Evolutionary conservation across 306 rosid genomes (phyloP), one percentile per base, ranked within the genome.

Genomic region (Alnus glutinosa): DNA sequence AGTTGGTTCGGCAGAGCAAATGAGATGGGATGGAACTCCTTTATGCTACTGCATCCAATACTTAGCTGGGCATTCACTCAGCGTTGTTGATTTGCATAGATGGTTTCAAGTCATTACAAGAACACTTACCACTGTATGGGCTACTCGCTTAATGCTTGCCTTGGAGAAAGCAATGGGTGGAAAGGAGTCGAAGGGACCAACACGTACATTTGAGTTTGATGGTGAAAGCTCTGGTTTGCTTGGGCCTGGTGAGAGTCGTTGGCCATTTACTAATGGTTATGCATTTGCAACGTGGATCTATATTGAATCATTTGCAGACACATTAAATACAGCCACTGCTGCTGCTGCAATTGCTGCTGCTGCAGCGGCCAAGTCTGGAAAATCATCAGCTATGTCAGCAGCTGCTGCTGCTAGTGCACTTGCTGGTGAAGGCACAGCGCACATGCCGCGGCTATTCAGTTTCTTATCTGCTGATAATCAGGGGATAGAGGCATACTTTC

Each of bases 341-440:
- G 99, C 99, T 46, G 99, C 99, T 71, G 99, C 99, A 61, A 95
- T 95, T 83, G 99, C 99, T 66, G 98, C 98, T 37, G 98, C 99
- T 48, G 98, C 96, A 50, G 94, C 97, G 1, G 99, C 97, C 16
- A 95, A 83, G 81, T 93, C 99, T 3, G 99, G 99, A 74, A 95
- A 92, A 84, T 91, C 99, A 23, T 95, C 99, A 57, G 99, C 98
- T 70, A 89, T 95, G 97, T 93, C 99, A 37, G 98, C 99, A 83
- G 99, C 99, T 48, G 99, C 99, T 14, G 99, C 99, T 63, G 99
- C 99, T 76, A 93, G 99, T 85, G 99, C 98, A 49, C 99, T 95
- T 74, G 96, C 98, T 63, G 99, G 98, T 74, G 99, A 95, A 90
- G 98, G 99, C 78, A 95, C 98, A 49, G 90, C 90, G 37, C 98